Base-by-base conservation (phyloP, 176 grass and related monocot genomes). In the Tillandsia fasciculata region DNA sequence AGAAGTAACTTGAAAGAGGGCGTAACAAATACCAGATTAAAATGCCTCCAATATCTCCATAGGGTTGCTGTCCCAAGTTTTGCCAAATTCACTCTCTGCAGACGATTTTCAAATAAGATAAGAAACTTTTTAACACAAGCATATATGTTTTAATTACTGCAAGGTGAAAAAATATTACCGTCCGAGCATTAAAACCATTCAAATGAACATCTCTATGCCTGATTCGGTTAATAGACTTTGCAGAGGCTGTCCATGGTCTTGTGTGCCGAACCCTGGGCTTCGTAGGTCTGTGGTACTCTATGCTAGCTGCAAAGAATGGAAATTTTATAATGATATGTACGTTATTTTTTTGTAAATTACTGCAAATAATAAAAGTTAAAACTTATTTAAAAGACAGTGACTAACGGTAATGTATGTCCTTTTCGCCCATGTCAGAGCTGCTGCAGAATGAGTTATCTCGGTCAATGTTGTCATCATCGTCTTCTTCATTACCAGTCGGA, bases 21-120 rank as follows among this genome's bases (percentile, higher is more conserved):
- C 24, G 66, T 11, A 65, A 26, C 24, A 71, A 64, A 64, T 84
- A 84, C 81, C 63, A 84, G 77, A 71, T 84, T 84, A 65, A 84
- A 84, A 70, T 84, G 81, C 76, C 72, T 74, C 81, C 81, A 84
- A 70, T 84, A 84, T 84, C 76, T 84, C 81, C 76, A 74, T 49
- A 84, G 75, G 63, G 81, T 77, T 23, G 75, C 52, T 1, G 81
- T 84, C 76, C 76, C 81, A 7, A 84, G 75, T 66, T 84, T 84
- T n/a, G 81, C 66, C 65, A 84, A 72, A 68, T 84, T 77, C 47
- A 84, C 64, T 51, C 76, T 78, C 81, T 84, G 81, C 63, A 0
- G 33, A 42, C 33, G 33, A 42, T 42, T 42, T 42, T 42, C 33
- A 7, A 0, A 7, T 42, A 42, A 7, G 33, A 33, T 42, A 42